Evolutionary conservation across 2,329 filamentous ascomycete species (phyloP), one percentile per base, ranked within the genome.

Genomic region (Talaromyces sp.): DNA sequence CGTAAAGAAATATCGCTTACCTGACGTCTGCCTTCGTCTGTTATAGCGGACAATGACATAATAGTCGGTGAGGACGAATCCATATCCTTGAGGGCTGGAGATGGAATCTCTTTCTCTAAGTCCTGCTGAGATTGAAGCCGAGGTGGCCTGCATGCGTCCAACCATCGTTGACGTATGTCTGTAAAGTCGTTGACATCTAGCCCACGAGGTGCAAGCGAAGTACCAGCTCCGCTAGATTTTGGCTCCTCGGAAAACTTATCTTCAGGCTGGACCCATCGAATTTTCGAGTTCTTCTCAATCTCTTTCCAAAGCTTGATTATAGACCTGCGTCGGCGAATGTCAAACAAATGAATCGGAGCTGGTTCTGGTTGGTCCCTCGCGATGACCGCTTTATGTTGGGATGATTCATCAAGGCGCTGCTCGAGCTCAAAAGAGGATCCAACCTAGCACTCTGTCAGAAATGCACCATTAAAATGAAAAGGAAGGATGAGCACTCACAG

Each of bases 371-470:
- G 60, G 24, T 64, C 31, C 11, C 66, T 50, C 19, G 66, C 57
- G 54, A 62, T 43, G 33, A 67, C 64, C 9, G 63, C 50, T 13
- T 63, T 39, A 41, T 64, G 52, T 49, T 70, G 67, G n/a, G 73
- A 39, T 24, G 79, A 76, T 63, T 83, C 81, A 33, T 80, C 78
- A 9, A 83, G 75, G 52, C 80, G 78, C 66, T 83, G 78, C 37
- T 73, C 72, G 56, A 83, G 78, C 68, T 83, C 81, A 27, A 81
- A 70, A 54, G 80, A 78, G 24, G 80, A 82, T 45, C 81, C 81
- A 66, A 83, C 77, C 79, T 81, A 58, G 37, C 31, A 14, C 10
- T 10, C 13, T 56, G 43, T 66, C 19, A 66, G 50, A 16, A 31
- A 58, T 37, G 65, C 60, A 33, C 19, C 13, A 35, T 11, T 35